phyloP scores from a whole-genome alignment of 192 early-diverging fungal genomes.

The Rhizophlyctis rosea region DNA sequence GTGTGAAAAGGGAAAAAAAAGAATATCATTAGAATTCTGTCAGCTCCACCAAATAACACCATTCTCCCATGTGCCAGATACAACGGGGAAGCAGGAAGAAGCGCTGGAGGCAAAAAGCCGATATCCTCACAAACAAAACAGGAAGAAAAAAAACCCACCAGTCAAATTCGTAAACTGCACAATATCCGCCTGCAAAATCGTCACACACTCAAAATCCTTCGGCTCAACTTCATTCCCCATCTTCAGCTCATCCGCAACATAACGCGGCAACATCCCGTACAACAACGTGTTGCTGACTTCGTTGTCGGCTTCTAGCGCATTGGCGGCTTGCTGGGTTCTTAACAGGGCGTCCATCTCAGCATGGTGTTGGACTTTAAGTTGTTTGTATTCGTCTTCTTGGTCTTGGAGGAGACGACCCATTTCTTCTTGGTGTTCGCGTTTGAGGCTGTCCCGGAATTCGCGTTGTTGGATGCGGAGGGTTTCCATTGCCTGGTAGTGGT shows the following conservation, averaged over 20 bases:
- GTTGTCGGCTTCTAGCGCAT: constrained; percentile 43
- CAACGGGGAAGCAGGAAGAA: too few relatives aligned
- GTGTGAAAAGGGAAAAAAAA: too few relatives aligned
- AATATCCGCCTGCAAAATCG: constrained; percentile 40
- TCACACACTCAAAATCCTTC: constrained; percentile 35
- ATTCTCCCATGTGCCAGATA: too few relatives aligned
- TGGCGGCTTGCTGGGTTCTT: constrained; percentile 32
- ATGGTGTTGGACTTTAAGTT: constrained; percentile 41
- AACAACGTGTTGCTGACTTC: constrained; percentile 40
- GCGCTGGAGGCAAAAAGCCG: background rate
- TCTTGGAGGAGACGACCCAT: constrained; percentile 11
- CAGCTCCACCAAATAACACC: too few relatives aligned
- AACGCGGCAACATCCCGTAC: constrained; percentile 45
- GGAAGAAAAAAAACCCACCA: too few relatives aligned
- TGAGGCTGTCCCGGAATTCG: constrained; percentile 20
- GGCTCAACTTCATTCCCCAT: constrained; percentile 35
- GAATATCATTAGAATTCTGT: too few relatives aligned
- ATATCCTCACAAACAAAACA: background rate
- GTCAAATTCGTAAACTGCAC: constrained; percentile 46
- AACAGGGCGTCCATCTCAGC: constrained; percentile 40
- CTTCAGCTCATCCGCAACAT: constrained; percentile 47
- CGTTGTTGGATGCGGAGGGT: constrained; percentile 22
- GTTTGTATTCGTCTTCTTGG: constrained; percentile 31
- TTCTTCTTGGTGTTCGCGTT: constrained; percentile 14
- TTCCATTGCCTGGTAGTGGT: constrained; percentile 10